Conservation (phyloP, 2,329 filamentous ascomycete species). For the Emmonsiellopsis sp. region DNA sequence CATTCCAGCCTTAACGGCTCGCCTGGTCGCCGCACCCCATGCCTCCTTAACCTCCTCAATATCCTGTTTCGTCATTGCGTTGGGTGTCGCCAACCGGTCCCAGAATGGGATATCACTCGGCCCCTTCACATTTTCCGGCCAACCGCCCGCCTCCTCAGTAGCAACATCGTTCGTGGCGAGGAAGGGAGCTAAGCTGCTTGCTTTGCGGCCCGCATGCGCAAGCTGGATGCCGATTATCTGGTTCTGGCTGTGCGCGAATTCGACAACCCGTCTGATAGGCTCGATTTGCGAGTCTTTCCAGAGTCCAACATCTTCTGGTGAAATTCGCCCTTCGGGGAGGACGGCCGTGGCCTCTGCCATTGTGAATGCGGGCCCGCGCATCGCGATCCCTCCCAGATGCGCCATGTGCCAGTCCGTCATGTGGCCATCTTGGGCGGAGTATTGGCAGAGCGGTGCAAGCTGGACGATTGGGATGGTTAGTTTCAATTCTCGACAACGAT, state of each 20-base stretch:
- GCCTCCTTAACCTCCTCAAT: conserved; percentile 57
- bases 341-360: conserved; percentile 71
- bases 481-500: background rate
- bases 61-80: conserved; percentile 58
- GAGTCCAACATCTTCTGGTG: conserved; percentile 66
- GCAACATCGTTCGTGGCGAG: conserved; percentile 49
- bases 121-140: conserved; percentile 46
- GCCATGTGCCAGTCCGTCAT: conserved; percentile 73
- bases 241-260: conserved; percentile 38
- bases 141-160: conserved; percentile 44
- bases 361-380: conserved; percentile 60
- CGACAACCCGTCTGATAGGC: conserved; percentile 19
- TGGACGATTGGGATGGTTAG: conserved; percentile 11
- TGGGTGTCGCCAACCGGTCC: conserved; percentile 39
- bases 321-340: conserved; percentile 67
- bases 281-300: conserved; percentile 75
- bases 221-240: conserved; percentile 69
- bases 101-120: conserved; percentile 56
- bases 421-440: conserved; percentile 60
- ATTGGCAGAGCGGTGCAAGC: conserved; percentile 58
- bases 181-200: conserved; percentile 55
- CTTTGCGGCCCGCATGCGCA: conserved; percentile 65
- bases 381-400: conserved; percentile 66
- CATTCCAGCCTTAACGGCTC: conserved; percentile 60
- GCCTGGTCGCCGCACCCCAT: conserved; percentile 50